These are phyloP conservation scores for Holtermannia corniformis DNA, from an alignment of 768 basidiomycete species.

Conservation along the genomic window DNA sequence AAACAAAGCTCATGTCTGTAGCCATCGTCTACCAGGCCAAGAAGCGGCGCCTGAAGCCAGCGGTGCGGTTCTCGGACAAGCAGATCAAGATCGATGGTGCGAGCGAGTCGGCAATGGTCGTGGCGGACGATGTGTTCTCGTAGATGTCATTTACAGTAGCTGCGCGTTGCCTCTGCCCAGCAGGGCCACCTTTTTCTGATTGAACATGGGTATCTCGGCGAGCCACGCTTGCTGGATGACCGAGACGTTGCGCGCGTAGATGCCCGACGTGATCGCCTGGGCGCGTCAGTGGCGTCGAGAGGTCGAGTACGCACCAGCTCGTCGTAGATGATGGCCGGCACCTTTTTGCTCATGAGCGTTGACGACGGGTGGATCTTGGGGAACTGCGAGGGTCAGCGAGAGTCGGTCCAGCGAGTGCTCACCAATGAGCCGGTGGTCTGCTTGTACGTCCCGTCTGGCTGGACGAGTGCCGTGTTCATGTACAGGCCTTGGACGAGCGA, in stretches of 20 bases:
- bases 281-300: neutral
- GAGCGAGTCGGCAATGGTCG: too few species aligned
- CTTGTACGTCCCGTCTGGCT: conserved; percentile 70
- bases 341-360: conserved; percentile 66
- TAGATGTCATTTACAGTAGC: neutral
- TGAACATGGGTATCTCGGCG: conserved; percentile 25
- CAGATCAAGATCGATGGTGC: too few species aligned
- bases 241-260: conserved; percentile 89
- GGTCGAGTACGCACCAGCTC: conserved; percentile 59
- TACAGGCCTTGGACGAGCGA: conserved; percentile 67
- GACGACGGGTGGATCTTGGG: conserved; percentile 91
- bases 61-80: too few species aligned
- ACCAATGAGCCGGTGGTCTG: conserved; percentile 51
- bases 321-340: conserved; percentile 80
- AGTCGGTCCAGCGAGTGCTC: conserved; percentile 7
- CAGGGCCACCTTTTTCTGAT: conserved; percentile 3
- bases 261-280: conserved; percentile 44
- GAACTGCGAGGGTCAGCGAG: conserved; percentile 39
- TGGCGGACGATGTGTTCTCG: too few species aligned
- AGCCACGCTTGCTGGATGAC: conserved; percentile 57
- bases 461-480: conserved; percentile 72
- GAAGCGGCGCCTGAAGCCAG: too few species aligned
- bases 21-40: too few species aligned
- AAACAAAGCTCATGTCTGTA: too few species aligned
- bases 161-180: neutral